Base-by-base conservation (phyloP, 306 rosid species). In the Castanopsis chinensis region DNA sequence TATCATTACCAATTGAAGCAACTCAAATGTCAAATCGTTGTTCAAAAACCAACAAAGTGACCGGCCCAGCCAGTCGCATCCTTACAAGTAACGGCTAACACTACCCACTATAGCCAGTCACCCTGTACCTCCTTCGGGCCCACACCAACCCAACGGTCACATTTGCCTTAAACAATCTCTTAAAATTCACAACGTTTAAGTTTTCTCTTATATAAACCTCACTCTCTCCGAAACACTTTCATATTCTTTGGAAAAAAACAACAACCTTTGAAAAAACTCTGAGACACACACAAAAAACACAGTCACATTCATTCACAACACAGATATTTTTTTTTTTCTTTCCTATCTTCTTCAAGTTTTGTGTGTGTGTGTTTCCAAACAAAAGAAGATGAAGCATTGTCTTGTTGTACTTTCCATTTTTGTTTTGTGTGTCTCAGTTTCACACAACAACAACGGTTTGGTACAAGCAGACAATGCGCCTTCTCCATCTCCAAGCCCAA, bases 391-490 rank as follows among this genome's bases (percentile, higher is more conserved):
- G 65, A 90, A 85, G 92, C 74, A 28, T 43, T 74, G 33, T 2
- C 68, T 87, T 15, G 23, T 83, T 82, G 18, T 76, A 23, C 79
- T 86, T 54, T 69, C 84, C 17, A 6, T 79, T 0, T 63, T 90
- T 45, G 32, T 85, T 5, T 21, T 89, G 51, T 80, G 81, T 28
- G 25, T 81, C 25, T 25, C 79, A 2, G 45, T 41, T 8, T 41
- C 58, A 8, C 45, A 76, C 23, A 41, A 41, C 45, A 41, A 8
- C 45, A 41, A 8, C 10, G 55, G 60, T 69, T 43, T 43, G 30
- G 85, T 87, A 56, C 64, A 63, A n/a, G 88, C 85, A 20, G 81
- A 83, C 77, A 81, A 90, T 77, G 94, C 96, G 19, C 97, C 94
- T 8, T 76, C 93, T 80, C 89, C 93, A 72, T 86, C 98, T 2